These are phyloP conservation scores for Colletotrichum sp. DNA, from an alignment of 2,329 filamentous ascomycete genomes.

Conservation along the genomic window DNA sequence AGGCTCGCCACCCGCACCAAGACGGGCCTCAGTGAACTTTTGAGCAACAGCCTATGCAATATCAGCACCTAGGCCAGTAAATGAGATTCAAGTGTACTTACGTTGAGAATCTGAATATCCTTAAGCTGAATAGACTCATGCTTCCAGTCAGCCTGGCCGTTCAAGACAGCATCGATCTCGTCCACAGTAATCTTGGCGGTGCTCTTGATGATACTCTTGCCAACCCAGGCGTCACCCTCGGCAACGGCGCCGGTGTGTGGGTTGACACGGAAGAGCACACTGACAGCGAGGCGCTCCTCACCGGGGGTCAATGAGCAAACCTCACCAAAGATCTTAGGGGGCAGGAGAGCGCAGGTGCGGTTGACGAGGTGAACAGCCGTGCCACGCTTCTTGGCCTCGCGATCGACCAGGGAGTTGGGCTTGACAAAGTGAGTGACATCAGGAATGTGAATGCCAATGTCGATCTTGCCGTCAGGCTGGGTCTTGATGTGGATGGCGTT, in stretches of 20 bases:
- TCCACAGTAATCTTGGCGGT: constrained; percentile 82
- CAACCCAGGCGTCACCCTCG: constrained; percentile 91
- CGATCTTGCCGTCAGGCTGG: constrained; percentile 81
- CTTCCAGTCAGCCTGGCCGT: constrained; percentile 64
- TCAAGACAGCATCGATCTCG: constrained; percentile 84
- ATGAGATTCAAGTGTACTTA: constrained; percentile 40
- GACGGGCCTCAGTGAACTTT: constrained; percentile 88
- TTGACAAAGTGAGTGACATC: constrained; percentile 98
- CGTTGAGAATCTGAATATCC: constrained; percentile 80
- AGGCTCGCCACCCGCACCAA: constrained; percentile 78
- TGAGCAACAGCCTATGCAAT: constrained; percentile 71
- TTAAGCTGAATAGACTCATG: constrained; percentile 71
- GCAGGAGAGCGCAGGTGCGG: constrained; percentile 85
- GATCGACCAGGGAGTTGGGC: constrained; percentile 90
- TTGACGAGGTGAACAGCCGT: constrained; percentile 96
- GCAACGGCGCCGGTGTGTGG: constrained; percentile 77
- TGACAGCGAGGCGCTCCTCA: constrained; percentile 90
- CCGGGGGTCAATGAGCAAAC: constrained; percentile 86
- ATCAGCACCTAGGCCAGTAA: constrained; percentile 23
- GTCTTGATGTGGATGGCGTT: constrained; percentile 93
- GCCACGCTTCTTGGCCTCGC: constrained; percentile 96
- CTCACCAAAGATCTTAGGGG: constrained; percentile 82
- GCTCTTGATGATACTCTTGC: constrained; percentile 93
- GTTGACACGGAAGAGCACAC: constrained; percentile 91
- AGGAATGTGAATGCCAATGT: constrained; percentile 93